Conservation (phyloP, 1,284 basidiomycete genomes). For the Ceratobasidium sp. region DNA sequence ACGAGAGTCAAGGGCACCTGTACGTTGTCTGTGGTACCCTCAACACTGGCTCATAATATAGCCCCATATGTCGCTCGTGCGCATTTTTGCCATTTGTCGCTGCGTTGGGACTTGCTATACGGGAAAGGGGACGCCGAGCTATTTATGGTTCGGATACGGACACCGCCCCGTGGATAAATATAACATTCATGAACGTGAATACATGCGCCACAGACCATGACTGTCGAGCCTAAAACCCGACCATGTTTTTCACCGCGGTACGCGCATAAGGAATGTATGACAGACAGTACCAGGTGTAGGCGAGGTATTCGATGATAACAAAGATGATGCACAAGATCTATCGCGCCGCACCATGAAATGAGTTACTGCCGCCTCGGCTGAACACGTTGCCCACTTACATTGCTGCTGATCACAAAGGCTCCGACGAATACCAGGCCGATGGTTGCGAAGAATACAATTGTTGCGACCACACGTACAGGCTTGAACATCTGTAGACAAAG, state of each 20-base stretch:
- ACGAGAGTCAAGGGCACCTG: slow-evolving; percentile 7
- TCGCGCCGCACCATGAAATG: slow-evolving; percentile 31
- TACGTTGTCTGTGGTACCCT: neutral
- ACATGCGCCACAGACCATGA: slow-evolving; percentile 10
- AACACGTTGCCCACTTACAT: slow-evolving; percentile 60
- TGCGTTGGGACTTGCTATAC: neutral
- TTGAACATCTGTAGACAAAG: slow-evolving; percentile 81
- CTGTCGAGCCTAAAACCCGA: slow-evolving; percentile 56
- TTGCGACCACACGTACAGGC: slow-evolving; percentile 84
- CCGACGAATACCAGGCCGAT: slow-evolving; percentile 81
- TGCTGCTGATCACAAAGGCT: slow-evolving; percentile 74
- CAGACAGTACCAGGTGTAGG: slow-evolving; percentile 77
- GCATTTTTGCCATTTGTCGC: slow-evolving; percentile 28
- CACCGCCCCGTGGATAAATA: slow-evolving; percentile 23
- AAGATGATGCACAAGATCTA: slow-evolving; percentile 66
- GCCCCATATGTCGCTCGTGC: neutral
- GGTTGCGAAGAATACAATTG: slow-evolving; percentile 76
- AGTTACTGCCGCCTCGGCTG: neutral
- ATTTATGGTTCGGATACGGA: neutral
- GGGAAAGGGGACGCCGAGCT: neutral
- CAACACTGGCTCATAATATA: neutral
- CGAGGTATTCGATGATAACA: slow-evolving; percentile 84
- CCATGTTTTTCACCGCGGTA: slow-evolving; percentile 66
- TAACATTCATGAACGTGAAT: slow-evolving; percentile 28
- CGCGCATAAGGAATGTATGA: slow-evolving; percentile 87